phyloP scores from a whole-genome alignment of 129 eudicot genomes.

The Centaurea solstitialis region DNA sequence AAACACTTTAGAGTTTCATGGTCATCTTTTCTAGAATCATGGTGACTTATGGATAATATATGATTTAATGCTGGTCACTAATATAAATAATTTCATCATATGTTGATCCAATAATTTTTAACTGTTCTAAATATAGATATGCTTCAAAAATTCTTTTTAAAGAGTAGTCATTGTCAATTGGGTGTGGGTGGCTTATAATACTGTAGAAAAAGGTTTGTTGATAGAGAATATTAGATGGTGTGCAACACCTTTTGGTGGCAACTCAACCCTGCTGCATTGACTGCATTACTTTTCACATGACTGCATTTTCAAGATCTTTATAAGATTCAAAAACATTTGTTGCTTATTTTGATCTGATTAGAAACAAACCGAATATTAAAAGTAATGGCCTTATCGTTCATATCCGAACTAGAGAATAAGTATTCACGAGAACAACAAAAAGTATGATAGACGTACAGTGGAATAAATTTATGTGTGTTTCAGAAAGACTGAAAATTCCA shows the following conservation, averaged over 20 bases:
- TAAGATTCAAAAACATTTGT: background rate
- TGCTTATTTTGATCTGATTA: background rate
- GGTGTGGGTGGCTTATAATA: slow-evolving; percentile 8
- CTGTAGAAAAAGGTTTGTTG: background rate
- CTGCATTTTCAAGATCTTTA: background rate
- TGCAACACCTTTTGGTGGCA: slow-evolving; percentile 23
- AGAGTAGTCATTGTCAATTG: background rate
- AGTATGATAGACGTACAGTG: background rate
- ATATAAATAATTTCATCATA: background rate
- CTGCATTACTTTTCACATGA: slow-evolving; percentile 1
- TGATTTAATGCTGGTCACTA: background rate
- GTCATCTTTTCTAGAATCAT: background rate
- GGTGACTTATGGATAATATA: background rate
- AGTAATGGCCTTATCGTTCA: background rate
- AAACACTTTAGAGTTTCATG: background rate
- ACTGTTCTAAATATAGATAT: background rate
- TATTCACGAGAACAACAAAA: background rate
- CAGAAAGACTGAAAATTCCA: too few species aligned
- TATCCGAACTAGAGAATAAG: background rate
- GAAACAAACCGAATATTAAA: background rate
- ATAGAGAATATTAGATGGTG: slow-evolving; percentile 19
- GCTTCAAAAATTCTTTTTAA: background rate
- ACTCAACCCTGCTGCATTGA: background rate
- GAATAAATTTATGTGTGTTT: too few species aligned
- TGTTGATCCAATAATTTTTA: background rate